Evolutionary conservation across 23 red algal species (phyloP), one percentile per base, ranked within the genome.

Genomic region (Gracilaria vermiculophylla): DNA sequence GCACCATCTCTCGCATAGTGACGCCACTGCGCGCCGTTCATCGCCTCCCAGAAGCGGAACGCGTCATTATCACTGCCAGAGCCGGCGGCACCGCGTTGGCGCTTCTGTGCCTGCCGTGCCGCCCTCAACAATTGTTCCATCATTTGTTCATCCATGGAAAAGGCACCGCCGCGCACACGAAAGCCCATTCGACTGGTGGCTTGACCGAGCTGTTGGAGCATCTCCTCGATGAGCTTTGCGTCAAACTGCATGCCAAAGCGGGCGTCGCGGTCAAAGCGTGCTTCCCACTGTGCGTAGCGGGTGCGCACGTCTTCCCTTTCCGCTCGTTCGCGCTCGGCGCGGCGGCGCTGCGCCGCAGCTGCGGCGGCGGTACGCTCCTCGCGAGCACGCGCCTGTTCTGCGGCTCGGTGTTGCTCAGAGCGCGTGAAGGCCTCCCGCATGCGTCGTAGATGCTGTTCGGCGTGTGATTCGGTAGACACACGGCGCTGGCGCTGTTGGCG

Each of bases 1-100:
- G 17, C 43, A 21, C 60, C 81, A 13, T 43, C 64, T 23, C 81
- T 70, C 19, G 64, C 64, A 70, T 32, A 39, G 42, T 52, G 65
- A 16, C 50, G 48, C 67, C 85, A 65, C 23, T 64, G 66, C 55
- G 53, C 56, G 14, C 72, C 72, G 45, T 78, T 89, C 70, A 89
- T 69, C 28, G 45, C 52, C 85, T 89, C 70, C 85, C 85, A 77
- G 67, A 86, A 86, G 15, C 70, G 85, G 67, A 89, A 89, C 13
- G 85, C 36, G 28, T 89, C 67, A 49, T 78, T 78, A 47, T 78
- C 85, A 19, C 78, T 36, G 5, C 47, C 39, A 28, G 33, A 73
- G 20, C 67, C 12, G n/a, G 7, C 20, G 39, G 6, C 24, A 29
- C 37, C 67, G 20, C 67, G 36, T 24, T 73, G 67, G 24, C 35